phyloP scores from a whole-genome alignment of 768 basidiomycete species.

The Auriscalpium vulgare region DNA sequence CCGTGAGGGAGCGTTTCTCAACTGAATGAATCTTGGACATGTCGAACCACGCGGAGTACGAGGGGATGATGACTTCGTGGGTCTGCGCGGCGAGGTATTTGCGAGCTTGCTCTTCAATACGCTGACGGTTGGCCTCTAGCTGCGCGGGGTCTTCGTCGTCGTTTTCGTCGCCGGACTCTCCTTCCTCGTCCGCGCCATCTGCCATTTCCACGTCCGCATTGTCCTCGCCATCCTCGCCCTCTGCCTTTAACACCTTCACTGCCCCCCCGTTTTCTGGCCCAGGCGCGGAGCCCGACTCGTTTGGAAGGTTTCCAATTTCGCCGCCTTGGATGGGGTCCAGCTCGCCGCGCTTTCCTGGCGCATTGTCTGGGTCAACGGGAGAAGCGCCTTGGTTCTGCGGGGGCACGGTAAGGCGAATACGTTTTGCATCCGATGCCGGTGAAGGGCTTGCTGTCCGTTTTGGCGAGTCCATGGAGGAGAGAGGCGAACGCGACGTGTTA shows the following conservation, averaged over 20 bases:
- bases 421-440: conserved; percentile 26
- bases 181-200: conserved; percentile 69
- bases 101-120: conserved; percentile 78
- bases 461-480: conserved; percentile 22
- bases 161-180: conserved; percentile 69
- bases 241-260: conserved; percentile 31
- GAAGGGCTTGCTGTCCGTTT: conserved; percentile 30
- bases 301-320: conserved; percentile 69
- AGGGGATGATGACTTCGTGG: conserved; percentile 94
- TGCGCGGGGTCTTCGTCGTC: conserved; percentile 85
- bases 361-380: conserved; percentile 71
- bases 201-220: conserved; percentile 76
- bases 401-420: conserved; percentile 27
- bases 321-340: conserved; percentile 75
- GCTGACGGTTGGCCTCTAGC: conserved; percentile 69
- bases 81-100: conserved; percentile 97
- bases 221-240: conserved; percentile 59
- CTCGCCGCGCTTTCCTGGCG: conserved; percentile 82
- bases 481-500: not conserved
- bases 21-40: conserved; percentile 90
- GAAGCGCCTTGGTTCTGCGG: conserved; percentile 51
- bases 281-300: conserved; percentile 24
- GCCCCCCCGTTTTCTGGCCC: conserved; percentile 24
- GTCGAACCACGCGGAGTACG: conserved; percentile 97
- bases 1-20: conserved; percentile 86